Percentiles rank a stretch among this genome's conserved stretches.
These are phyloP conservation scores for Talaromyces sp. DNA, from an alignment of 2,329 filamentous ascomycete genomes.

Conservation along the genomic window DNA sequence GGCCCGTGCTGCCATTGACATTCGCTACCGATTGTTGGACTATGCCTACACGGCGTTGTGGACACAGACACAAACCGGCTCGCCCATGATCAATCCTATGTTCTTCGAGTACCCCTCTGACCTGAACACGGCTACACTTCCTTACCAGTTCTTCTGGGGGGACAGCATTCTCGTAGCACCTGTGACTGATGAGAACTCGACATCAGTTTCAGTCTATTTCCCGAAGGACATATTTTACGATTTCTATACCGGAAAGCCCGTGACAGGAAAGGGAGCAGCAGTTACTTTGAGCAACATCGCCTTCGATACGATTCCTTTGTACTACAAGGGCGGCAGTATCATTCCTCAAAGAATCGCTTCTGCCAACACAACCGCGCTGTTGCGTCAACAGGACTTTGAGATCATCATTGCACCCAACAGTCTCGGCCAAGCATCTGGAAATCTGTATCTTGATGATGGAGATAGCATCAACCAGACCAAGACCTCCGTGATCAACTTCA, in stretches of 20 bases:
- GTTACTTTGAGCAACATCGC: constrained; percentile 46
- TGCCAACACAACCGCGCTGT: constrained; percentile 58
- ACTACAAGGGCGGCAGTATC: constrained; percentile 59
- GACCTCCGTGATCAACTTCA: constrained; percentile 59
- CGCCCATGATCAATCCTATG: constrained; percentile 64
- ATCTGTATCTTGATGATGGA: constrained; percentile 75
- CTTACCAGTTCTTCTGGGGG: constrained; percentile 59
- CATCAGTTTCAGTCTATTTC: constrained; percentile 54
- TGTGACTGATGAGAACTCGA: constrained; percentile 51
- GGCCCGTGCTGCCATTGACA: constrained; percentile 64
- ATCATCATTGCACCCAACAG: constrained; percentile 64
- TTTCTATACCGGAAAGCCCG: constrained; percentile 51
- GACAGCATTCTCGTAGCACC: constrained; percentile 55
- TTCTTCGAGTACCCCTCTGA: constrained; percentile 68
- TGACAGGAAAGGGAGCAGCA: constrained; percentile 46
- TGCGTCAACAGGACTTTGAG: constrained; percentile 63
- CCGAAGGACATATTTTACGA: constrained; percentile 59
- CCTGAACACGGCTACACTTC: constrained; percentile 49
- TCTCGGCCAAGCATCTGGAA: constrained; percentile 61
- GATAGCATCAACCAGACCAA: constrained; percentile 57
- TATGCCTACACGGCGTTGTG: constrained; percentile 73
- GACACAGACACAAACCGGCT: constrained; percentile 57
- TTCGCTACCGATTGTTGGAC: constrained; percentile 72
- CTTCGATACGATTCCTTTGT: constrained; percentile 57
- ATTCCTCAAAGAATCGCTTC: constrained; percentile 53